Conservation (phyloP, 345 rosid genomes). For the Laguncularia racemosa region DNA sequence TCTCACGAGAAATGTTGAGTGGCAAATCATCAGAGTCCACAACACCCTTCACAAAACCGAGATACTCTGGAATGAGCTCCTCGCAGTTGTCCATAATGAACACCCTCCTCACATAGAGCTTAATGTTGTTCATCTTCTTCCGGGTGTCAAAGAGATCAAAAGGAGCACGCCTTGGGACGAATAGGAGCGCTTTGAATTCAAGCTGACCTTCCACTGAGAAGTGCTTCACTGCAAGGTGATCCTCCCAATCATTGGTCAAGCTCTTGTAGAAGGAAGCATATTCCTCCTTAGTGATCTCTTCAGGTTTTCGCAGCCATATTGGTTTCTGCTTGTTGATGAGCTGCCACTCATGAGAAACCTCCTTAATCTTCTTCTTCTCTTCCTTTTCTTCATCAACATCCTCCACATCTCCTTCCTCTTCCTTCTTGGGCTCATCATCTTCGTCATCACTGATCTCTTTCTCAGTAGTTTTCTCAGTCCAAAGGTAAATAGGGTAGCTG, state of each 20-base stretch:
- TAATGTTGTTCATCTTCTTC: slow-evolving; percentile 41
- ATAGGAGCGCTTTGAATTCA: slow-evolving; percentile 39
- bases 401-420: slow-evolving; percentile 34
- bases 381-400: slow-evolving; percentile 41
- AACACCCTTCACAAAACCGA: slow-evolving; percentile 37
- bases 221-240: slow-evolving; percentile 40
- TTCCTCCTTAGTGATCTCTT: slow-evolving; percentile 43
- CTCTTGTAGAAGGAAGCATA: slow-evolving; percentile 42
- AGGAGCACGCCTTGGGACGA: slow-evolving; percentile 35
- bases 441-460: slow-evolving; percentile 43
- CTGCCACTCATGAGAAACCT: slow-evolving; percentile 43
- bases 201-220: slow-evolving; percentile 45
- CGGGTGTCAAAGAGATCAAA: slow-evolving; percentile 39
- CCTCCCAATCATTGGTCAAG: slow-evolving; percentile 45
- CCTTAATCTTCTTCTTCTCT: slow-evolving; percentile 42
- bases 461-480: slow-evolving; percentile 46
- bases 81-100: slow-evolving; percentile 51
- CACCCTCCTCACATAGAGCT: slow-evolving; percentile 39
- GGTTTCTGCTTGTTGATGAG: slow-evolving; percentile 46
- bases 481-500: slow-evolving; percentile 36
- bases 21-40: slow-evolving; percentile 47
- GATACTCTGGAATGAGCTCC: slow-evolving; percentile 41
- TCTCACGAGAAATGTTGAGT: slow-evolving; percentile 42
- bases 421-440: slow-evolving; percentile 39
- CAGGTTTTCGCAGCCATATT: slow-evolving; percentile 40